phyloP scores from a whole-genome alignment of 1,284 basidiomycete species.

The Ustilago crameri region DNA sequence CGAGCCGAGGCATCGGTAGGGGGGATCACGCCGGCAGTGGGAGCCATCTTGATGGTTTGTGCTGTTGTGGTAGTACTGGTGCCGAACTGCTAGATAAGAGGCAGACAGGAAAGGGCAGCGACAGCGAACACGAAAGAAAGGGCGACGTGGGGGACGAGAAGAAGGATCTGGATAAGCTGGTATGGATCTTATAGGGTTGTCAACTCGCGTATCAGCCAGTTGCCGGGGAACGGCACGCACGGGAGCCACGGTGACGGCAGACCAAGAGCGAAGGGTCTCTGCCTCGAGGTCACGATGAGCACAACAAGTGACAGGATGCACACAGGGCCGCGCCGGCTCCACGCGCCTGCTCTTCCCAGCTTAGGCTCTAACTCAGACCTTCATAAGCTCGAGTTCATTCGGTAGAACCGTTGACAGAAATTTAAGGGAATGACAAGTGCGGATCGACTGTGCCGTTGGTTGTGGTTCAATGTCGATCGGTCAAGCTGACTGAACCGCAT shows the following conservation, averaged over 20 bases:
- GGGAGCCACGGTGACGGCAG: too few species aligned
- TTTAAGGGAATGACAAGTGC: not conserved
- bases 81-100: not conserved
- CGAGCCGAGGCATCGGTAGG: conserved; percentile 13
- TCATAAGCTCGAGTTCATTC: too few species aligned
- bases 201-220: not conserved
- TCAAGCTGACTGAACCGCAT: not conserved
- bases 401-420: too few species aligned
- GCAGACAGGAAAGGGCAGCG: not conserved
- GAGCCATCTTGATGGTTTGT: conserved; percentile 23
- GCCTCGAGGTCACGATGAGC: too few species aligned
- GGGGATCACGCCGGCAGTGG: conserved; percentile 39
- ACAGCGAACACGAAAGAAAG: not conserved
- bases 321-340: too few species aligned
- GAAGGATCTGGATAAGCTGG: not conserved
- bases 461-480: not conserved
- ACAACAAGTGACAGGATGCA: too few species aligned
- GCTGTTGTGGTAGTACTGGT: not conserved
- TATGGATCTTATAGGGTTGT: not conserved
- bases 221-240: too few species aligned
- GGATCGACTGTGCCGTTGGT: not conserved
- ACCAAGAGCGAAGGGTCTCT: too few species aligned
- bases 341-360: too few species aligned
- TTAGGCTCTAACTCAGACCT: too few species aligned
- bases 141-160: not conserved